Evolutionary conservation across 352 stramenopile species (phyloP).

Genomic region (Salisapilia sapeloensis): DNA sequence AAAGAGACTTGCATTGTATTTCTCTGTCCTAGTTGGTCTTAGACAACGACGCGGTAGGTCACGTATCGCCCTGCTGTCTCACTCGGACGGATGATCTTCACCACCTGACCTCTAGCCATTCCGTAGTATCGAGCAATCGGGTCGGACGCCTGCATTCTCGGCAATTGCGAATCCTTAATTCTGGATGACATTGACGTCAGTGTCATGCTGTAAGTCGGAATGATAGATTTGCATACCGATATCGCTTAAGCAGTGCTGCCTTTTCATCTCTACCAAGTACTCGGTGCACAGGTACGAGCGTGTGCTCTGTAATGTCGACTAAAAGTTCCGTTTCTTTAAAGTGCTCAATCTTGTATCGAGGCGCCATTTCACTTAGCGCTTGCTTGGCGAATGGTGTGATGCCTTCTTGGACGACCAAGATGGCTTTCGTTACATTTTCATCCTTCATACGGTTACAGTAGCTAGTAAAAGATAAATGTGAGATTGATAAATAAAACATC

Average conservation of each 20-base stretch:
- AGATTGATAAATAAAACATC: background rate
- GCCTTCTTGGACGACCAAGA: conserved; percentile 92
- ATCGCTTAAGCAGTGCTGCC: conserved; percentile 94
- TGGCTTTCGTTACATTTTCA: conserved; percentile 93
- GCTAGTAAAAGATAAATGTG: conserved; percentile 2
- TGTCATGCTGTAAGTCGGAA: no score
- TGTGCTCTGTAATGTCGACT: conserved; percentile 99
- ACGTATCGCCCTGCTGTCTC: conserved; percentile 99
- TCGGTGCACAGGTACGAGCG: conserved; percentile 96
- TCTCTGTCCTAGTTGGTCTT: no score
- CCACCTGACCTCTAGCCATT: conserved; percentile 94
- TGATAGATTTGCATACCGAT: no score
- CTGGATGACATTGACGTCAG: no score
- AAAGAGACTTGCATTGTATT: no score
- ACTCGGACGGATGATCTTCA: conserved; percentile 99
- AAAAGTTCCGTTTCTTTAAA: conserved; percentile 99
- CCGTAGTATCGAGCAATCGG: conserved; percentile 95
- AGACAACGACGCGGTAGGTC: conserved; percentile 98
- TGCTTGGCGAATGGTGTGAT: conserved; percentile 97
- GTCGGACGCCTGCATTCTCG: conserved; percentile 97
- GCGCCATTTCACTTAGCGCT: conserved; percentile 90
- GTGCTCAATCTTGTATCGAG: conserved; percentile 88
- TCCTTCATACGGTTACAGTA: conserved; percentile 96
- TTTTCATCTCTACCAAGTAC: conserved; percentile 96
- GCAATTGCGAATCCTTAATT: conserved; percentile 97